Conservation (phyloP, 2,329 filamentous ascomycete genomes). For the Penicillium crustosum region DNA sequence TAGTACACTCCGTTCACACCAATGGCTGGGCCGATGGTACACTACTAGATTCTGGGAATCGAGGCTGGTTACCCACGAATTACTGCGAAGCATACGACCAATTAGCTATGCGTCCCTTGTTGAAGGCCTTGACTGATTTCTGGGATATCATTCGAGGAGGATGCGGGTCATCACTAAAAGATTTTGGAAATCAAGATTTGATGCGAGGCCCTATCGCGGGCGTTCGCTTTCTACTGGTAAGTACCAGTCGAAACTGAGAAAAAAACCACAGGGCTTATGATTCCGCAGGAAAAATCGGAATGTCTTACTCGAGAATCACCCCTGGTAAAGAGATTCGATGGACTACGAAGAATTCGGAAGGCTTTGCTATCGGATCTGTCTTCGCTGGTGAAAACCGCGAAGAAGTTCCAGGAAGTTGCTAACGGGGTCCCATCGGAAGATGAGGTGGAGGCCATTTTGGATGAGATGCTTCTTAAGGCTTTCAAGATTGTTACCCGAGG, state of each 20-base stretch:
- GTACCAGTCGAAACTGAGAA: constrained; percentile 37
- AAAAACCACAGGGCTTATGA: constrained; percentile 19
- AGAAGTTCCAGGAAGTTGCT: constrained; percentile 75
- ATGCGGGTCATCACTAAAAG: constrained; percentile 69
- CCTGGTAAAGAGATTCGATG: constrained; percentile 72
- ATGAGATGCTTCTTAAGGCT: constrained; percentile 89
- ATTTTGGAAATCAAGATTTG: constrained; percentile 89
- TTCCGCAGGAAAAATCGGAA: constrained; percentile 73
- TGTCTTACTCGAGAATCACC: constrained; percentile 81
- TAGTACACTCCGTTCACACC: constrained; percentile 94
- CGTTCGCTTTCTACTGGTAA: constrained; percentile 82
- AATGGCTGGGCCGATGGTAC: constrained; percentile 99
- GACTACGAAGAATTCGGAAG: constrained; percentile 77
- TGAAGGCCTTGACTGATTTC: constrained; percentile 84
- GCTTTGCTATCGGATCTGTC: constrained; percentile 86
- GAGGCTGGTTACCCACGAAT: constrained; percentile 96
- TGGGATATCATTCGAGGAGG: constrained; percentile 87
- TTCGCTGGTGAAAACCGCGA: constrained; percentile 82
- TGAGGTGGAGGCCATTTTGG: constrained; percentile 61
- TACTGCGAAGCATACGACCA: constrained; percentile 96
- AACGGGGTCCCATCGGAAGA: constrained; percentile 46
- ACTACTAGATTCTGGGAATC: constrained; percentile 75
- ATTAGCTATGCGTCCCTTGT: constrained; percentile 76
- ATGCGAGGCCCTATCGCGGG: constrained; percentile 93
- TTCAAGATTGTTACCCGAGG: constrained; percentile 93